Evolutionary conservation across 768 basidiomycete genomes (phyloP), one percentile per base, ranked within the genome.

Genomic region (Leccinellum rugosiceps): DNA sequence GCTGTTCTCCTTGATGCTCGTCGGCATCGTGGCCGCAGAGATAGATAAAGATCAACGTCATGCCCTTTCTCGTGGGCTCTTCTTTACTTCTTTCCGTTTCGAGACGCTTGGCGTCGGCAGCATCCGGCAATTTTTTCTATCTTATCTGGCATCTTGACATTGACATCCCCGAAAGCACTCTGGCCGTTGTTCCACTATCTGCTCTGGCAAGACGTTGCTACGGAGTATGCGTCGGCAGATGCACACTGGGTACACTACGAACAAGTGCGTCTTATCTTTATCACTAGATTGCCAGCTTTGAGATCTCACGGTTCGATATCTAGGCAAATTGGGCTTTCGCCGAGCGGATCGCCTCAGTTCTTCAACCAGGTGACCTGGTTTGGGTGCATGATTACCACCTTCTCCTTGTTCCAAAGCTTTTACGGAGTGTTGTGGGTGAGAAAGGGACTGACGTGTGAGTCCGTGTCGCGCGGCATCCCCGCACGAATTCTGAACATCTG

Each of bases 141-240:
- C 17, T 32, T 45, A 60, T 34, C 34, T 53, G 55, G 57, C 19
- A 51, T 54, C 1, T 58, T 63, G 35, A 61, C 55, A 50, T 19
- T 53, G 47, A 41, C 50, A n/a, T 50, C 44, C 19, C 51, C 51
- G 23, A 0, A 65, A 96, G 94, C 87, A 38, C 85, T 99, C 45
- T 99, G 96, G 95, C 96, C 96, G 1, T 77, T 98, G 43, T 97
- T 98, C 83, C 97, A 98, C 76, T 98, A 98, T 71, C 84, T 98
- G 56, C 87, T 98, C 55, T 97, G 95, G 90, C 94, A 96, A 72
- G 97, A 98, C 70, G 92, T 94, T 58, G 90, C 90, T 9, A 88
- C 88, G 26, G 92, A 94, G 65, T 90, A 91, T 63, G 86, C 90
- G 1, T 89, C 89, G 4, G 93, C 92, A 28, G 92, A 94, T 68